Evolutionary conservation across 768 basidiomycete species (phyloP).

Genomic region (Leccinellum rugosiceps): DNA sequence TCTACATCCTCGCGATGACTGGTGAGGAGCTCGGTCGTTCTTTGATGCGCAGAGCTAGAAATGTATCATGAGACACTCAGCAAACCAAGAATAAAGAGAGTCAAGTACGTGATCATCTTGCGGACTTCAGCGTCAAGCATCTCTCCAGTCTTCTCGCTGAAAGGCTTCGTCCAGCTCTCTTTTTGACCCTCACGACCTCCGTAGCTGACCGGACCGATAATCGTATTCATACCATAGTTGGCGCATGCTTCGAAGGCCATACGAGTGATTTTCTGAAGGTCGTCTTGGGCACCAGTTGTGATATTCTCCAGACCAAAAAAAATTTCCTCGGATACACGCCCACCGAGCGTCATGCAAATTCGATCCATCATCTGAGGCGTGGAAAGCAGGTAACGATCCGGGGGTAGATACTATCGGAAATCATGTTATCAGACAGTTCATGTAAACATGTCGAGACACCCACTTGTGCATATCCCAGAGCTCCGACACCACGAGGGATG

Average conservation of each 20-base stretch:
- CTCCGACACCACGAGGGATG: slow-evolving; percentile 94
- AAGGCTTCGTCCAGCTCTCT: slow-evolving; percentile 94
- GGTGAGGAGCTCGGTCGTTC: slow-evolving; percentile 79
- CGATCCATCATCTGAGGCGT: slow-evolving; percentile 93
- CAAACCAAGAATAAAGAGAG: slow-evolving; percentile 11
- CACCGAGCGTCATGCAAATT: slow-evolving; percentile 98
- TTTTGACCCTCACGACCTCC: slow-evolving; percentile 82
- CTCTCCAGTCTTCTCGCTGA: slow-evolving; percentile 96
- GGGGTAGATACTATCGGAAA: slow-evolving; percentile 74
- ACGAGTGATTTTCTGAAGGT: slow-evolving; percentile 94
- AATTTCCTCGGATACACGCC: slow-evolving; percentile 97
- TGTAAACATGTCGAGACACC: slow-evolving; percentile 14
- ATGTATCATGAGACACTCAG: slow-evolving; percentile 8
- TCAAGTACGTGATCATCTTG: slow-evolving; percentile 85
- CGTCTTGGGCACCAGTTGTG: slow-evolving; percentile 97
- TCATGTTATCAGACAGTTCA: slow-evolving; percentile 7
- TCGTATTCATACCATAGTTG: slow-evolving; percentile 95
- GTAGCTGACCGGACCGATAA: slow-evolving; percentile 95
- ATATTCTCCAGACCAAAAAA: slow-evolving; percentile 92
- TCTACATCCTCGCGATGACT: slow-evolving; percentile 85
- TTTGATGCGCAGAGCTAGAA: slow-evolving; percentile 67
- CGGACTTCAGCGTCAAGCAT: slow-evolving; percentile 89
- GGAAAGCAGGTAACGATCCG: slow-evolving; percentile 93
- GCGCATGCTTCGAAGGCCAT: slow-evolving; percentile 97
- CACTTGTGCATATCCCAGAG: slow-evolving; percentile 94